Percentiles rank a stretch among this genome's conserved stretches.
These are phyloP conservation scores for Nicotiana knightiana DNA, from an alignment of 257 asterid species.

Conservation along the genomic window DNA sequence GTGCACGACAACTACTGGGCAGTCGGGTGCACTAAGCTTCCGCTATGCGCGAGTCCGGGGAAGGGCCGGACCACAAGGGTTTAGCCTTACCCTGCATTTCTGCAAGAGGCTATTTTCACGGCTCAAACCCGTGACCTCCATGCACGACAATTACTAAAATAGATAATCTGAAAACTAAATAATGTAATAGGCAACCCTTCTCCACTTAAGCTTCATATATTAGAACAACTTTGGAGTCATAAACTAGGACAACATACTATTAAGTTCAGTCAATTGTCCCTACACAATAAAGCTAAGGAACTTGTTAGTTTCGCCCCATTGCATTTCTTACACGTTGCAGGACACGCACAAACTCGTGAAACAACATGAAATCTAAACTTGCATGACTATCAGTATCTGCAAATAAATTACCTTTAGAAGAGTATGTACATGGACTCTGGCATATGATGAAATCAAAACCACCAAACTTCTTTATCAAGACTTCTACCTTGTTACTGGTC, in stretches of 20 bases:
- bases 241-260: neutral
- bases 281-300: neutral
- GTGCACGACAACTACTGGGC: neutral
- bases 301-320: constrained; percentile 26
- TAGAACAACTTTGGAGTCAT: neutral
- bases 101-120: no score
- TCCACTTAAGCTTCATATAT: neutral
- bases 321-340: constrained; percentile 58
- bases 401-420: constrained; percentile 10
- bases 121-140: no score
- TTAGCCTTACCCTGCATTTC: no score
- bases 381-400: constrained; percentile 18
- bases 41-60: no score
- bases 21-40: no score
- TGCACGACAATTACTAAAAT: neutral
- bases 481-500: constrained; percentile 43
- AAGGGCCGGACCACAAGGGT: no score
- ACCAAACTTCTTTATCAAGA: constrained; percentile 34
- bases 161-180: neutral
- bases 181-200: neutral
- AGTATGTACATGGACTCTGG: constrained; percentile 41
- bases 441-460: constrained; percentile 67
- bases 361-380: constrained; percentile 52
- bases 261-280: neutral
- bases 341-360: constrained; percentile 67